These are phyloP conservation scores for Talaromyces proteolyticus DNA, from an alignment of 495 filamentous ascomycete species.

Conservation along the genomic window DNA sequence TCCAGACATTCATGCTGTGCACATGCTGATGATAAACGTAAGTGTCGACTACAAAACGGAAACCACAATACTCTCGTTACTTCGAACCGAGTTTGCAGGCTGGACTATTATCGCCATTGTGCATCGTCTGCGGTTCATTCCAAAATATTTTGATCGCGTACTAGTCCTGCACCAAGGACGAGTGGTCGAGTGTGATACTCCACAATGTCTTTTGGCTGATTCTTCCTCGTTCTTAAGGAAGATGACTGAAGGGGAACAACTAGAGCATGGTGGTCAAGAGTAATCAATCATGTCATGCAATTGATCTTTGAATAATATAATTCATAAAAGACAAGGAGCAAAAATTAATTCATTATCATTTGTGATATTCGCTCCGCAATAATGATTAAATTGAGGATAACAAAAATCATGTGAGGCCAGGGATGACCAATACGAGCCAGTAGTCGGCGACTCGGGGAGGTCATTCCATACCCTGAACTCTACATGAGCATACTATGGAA, in stretches of 20 bases:
- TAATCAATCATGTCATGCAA: too few species aligned
- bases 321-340: too few species aligned
- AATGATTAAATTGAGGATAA: too few species aligned
- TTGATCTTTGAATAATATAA: too few species aligned
- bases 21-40: slow-evolving; percentile 28
- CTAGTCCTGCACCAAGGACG: slow-evolving; percentile 5
- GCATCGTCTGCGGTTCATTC: slow-evolving; percentile 4
- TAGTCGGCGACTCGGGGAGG: too few species aligned
- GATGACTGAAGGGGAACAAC: not conserved
- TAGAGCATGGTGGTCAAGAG: too few species aligned
- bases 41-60: slow-evolving; percentile 9
- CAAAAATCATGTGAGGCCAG: too few species aligned
- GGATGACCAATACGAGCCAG: too few species aligned
- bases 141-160: not conserved
- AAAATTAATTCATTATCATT: too few species aligned
- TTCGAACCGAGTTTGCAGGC: slow-evolving; percentile 1
- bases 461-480: too few species aligned
- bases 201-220: not conserved
- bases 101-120: slow-evolving; percentile 6
- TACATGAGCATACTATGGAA: too few species aligned
- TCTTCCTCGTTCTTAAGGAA: not conserved
- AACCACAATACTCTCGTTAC: not conserved
- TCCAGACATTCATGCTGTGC: slow-evolving; percentile 13
- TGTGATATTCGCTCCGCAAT: too few species aligned
- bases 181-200: slow-evolving; percentile 1